These are phyloP conservation scores for Hemisphaericaspora nanyangensis DNA, from an alignment of 805 yeast genomes.

Conservation along the genomic window DNA sequence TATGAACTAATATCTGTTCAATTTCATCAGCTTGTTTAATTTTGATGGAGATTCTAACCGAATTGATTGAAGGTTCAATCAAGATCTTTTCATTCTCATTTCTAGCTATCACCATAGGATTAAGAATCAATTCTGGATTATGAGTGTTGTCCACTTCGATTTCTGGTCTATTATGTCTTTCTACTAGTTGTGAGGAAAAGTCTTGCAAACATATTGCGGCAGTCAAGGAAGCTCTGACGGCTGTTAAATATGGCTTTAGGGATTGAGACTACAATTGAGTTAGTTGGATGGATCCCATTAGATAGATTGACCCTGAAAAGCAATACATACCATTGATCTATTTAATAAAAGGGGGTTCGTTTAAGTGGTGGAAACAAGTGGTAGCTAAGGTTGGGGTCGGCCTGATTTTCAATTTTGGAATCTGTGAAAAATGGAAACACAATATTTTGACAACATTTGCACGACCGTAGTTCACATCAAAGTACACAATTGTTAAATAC, in stretches of 20 bases:
- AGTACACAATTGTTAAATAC: no score
- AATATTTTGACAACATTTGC: no score
- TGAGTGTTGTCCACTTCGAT: constrained; percentile 73
- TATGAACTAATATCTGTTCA: constrained; percentile 89
- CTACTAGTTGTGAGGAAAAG: constrained; percentile 92
- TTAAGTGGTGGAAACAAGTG: not conserved
- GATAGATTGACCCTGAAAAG: not conserved
- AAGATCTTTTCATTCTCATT: constrained; percentile 90
- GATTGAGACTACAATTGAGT: constrained; percentile 76
- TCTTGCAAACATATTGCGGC: constrained; percentile 92
- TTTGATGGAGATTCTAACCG: constrained; percentile 84
- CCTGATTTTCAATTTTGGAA: no score
- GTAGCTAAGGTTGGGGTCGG: no score
- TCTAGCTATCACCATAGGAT: constrained; percentile 86
- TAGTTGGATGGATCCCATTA: constrained; percentile 3
- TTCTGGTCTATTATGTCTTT: constrained; percentile 96
- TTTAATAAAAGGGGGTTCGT: not conserved
- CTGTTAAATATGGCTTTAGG: constrained; percentile 87
- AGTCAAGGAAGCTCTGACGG: constrained; percentile 88
- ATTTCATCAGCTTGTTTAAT: constrained; percentile 98
- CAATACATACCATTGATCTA: not conserved
- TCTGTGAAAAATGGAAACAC: no score
- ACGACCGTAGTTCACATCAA: no score
- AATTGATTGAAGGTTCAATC: constrained; percentile 91
- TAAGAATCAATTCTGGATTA: constrained; percentile 78